Base-by-base conservation (phyloP, 2,329 filamentous ascomycete species). In the Fusarium abutilonis region DNA sequence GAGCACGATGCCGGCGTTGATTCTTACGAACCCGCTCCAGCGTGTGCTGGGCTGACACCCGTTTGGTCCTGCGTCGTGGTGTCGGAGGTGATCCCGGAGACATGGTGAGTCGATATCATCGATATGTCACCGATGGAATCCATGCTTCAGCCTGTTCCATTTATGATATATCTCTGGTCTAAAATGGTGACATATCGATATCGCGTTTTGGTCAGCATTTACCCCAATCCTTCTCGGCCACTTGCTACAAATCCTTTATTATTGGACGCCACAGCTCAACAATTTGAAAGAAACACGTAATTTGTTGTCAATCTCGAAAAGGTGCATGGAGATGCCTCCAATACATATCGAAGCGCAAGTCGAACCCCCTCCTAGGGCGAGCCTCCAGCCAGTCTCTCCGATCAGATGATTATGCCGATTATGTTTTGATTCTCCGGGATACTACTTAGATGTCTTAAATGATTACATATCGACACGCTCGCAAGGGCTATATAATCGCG, bases 161-260 rank as follows among this genome's bases (percentile, higher is more conserved):
- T n/a, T n/a, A 11, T 21, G 17, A 21, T n/a, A 28, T 3, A 1
- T 6, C n/a, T 28, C 14, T 4, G 21, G 21, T 26, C 6, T 28
- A 29, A 29, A 51, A 51, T 3, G 39, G 39, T 51, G 48, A 51
- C 39, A 44, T 17, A 51, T 51, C 48, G 39, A 17, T 29, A 10
- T 28, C 38, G 13, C 11, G 21, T 41, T 15, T 28, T 26, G 28
- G 38, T 41, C n/a, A n/a, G n/a, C n/a, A n/a, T n/a, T n/a, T n/a
- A n/a, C n/a, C n/a, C n/a, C n/a, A n/a, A 14, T 15, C 21, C 21
- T 26, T 28, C 21, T 28, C 21, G 11, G 21, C 21, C 19, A 28
- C n/a, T n/a, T 15, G 38, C 13, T 28, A 15, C 38, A 41, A 41
- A 41, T 21, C 21, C 4, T 21, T 21, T n/a, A 41, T 41, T n/a